A percentile compares a stretch with the other conserved stretches of the same genome.
Conservation (phyloP, 768 basidiomycete species). For the Tricholoma saponaceum region DNA sequence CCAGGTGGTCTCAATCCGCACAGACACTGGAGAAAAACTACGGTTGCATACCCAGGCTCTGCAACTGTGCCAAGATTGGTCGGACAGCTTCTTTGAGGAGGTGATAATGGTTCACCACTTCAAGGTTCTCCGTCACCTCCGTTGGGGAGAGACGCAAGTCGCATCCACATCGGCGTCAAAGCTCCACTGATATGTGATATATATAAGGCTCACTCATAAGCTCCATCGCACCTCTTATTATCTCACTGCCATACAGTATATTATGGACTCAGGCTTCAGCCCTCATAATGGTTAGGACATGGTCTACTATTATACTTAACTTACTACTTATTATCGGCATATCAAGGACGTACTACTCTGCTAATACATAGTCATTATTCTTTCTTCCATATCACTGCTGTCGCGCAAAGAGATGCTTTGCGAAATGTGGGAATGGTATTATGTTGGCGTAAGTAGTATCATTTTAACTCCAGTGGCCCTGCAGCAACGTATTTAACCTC, state of each 20-base stretch:
- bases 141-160: neutral
- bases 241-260: neutral
- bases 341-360: neutral
- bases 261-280: neutral
- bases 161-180: neutral
- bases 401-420: neutral
- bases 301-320: neutral
- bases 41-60: constrained; percentile 47
- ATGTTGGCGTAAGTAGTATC: neutral
- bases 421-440: neutral
- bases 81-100: constrained; percentile 59
- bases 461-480: neutral
- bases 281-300: neutral
- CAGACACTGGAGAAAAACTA: constrained; percentile 38
- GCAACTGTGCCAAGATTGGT: constrained; percentile 51
- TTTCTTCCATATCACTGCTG: neutral
- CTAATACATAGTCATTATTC: neutral
- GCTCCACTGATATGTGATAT: constrained; percentile 1
- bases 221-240: neutral
- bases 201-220: constrained; percentile 7
- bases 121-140: constrained; percentile 3
- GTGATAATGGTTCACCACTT: constrained; percentile 56
- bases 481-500: constrained; percentile 42
- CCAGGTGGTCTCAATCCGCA: constrained; percentile 34
- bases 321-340: neutral